A percentile compares a stretch with the other conserved stretches of the same genome.
Evolutionary conservation across 495 filamentous ascomycete genomes (phyloP).

Genomic region (Hamigera avellanea): DNA sequence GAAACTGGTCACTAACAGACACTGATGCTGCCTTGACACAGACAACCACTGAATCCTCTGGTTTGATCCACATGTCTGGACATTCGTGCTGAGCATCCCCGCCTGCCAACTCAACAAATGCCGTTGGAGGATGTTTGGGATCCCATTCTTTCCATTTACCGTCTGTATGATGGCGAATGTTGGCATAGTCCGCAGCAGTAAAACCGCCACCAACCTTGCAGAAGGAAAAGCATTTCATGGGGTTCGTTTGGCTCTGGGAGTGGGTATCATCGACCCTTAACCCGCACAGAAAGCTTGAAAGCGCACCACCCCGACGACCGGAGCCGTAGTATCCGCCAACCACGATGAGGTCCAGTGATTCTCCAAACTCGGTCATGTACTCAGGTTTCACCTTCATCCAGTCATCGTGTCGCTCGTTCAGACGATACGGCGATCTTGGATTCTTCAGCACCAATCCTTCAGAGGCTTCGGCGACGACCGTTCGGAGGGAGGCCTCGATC

Average conservation of each 20-base stretch:
- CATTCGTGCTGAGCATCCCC: constrained; percentile 62
- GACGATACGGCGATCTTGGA: constrained; percentile 69
- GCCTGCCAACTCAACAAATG: constrained; percentile 73
- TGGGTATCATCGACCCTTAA: constrained; percentile 58
- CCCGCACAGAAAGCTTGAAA: constrained; percentile 83
- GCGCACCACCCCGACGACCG: constrained; percentile 67
- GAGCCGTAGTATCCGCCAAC: constrained; percentile 91
- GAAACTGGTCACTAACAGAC: constrained; percentile 61
- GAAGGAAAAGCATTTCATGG: constrained; percentile 78
- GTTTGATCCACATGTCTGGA: constrained; percentile 91
- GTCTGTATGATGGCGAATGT: constrained; percentile 71
- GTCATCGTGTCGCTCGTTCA: constrained; percentile 89
- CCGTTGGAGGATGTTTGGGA: constrained; percentile 60
- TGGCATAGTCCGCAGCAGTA: constrained; percentile 70
- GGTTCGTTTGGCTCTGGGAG: constrained; percentile 39
- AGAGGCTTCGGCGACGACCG: constrained; percentile 75
- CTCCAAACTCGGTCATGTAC: constrained; percentile 95
- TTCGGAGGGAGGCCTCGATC: constrained; percentile 67
- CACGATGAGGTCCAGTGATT: constrained; percentile 79
- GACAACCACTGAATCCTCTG: constrained; percentile 75
- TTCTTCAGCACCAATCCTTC: constrained; percentile 95
- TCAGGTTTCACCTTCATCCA: constrained; percentile 99
- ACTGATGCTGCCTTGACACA: constrained; percentile 86
- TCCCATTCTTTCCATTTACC: constrained; percentile 90
- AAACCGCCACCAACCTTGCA: constrained; percentile 95